Percentiles rank a stretch among this genome's conserved stretches.
These are phyloP conservation scores for Zanthoxylum bungeanum DNA, from an alignment of 345 rosid genomes.

Conservation along the genomic window DNA sequence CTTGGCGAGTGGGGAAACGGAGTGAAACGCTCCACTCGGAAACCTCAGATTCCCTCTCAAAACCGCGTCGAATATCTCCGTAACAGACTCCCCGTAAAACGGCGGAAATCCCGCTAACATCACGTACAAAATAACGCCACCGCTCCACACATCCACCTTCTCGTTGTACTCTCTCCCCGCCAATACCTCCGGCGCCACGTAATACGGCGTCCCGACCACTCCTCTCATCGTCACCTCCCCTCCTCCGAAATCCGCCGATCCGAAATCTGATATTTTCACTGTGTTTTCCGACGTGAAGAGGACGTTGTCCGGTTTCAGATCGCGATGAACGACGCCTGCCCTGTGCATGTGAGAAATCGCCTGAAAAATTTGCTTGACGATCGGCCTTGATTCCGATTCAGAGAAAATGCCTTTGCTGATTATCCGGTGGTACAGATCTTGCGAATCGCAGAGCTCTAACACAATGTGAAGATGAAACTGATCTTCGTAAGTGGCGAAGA, in stretches of 20 bases:
- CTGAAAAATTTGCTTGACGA: conserved; percentile 35
- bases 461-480: conserved; percentile 47
- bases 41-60: conserved; percentile 55
- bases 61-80: conserved; percentile 55
- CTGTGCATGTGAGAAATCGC: conserved; percentile 55
- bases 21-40: conserved; percentile 35
- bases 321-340: conserved; percentile 55
- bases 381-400: conserved; percentile 28
- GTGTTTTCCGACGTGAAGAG: conserved; percentile 32
- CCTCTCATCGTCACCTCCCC: conserved; percentile 25
- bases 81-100: conserved; percentile 47
- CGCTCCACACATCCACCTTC: conserved; percentile 71
- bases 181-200: conserved; percentile 66
- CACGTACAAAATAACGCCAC: conserved; percentile 51
- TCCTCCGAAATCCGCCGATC: conserved; percentile 27
- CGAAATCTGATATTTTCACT: conserved; percentile 25
- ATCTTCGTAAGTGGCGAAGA: conserved; percentile 39
- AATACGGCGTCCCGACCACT: conserved; percentile 67
- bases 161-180: conserved; percentile 46
- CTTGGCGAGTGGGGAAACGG: conserved; percentile 43
- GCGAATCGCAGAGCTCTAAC: conserved; percentile 35
- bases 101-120: conserved; percentile 66
- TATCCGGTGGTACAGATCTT: conserved; percentile 40
- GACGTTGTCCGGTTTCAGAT: conserved; percentile 60
- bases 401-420: conserved; percentile 22